Percentiles rank a stretch among this genome's conserved stretches.
Conservation (phyloP, 148 eudicot genomes). For the Fagopyrum homotropicum region DNA sequence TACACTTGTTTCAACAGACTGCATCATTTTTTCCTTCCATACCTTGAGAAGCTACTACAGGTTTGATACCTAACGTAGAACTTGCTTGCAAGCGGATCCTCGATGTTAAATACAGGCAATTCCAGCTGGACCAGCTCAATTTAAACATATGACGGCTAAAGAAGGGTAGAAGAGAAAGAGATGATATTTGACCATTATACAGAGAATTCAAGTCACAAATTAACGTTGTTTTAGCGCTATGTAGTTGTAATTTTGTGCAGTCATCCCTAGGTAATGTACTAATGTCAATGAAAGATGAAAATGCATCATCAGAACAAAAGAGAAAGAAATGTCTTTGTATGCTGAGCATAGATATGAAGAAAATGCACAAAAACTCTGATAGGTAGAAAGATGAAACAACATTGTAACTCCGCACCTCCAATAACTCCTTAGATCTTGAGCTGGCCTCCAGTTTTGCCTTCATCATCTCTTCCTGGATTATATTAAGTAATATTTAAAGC, state of each 20-base stretch:
- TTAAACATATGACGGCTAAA: not conserved
- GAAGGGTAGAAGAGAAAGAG: not conserved
- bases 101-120: not conserved
- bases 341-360: not conserved
- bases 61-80: not conserved
- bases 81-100: not conserved
- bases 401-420: constrained; percentile 41
- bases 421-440: constrained; percentile 53
- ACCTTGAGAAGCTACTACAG: not conserved
- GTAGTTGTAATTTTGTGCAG: not conserved
- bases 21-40: not conserved
- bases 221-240: not conserved
- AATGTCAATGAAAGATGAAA: not conserved
- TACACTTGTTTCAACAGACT: not conserved
- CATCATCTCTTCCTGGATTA: constrained; percentile 73
- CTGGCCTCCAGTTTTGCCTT: constrained; percentile 77
- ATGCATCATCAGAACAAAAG: not conserved
- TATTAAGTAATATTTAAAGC: not conserved
- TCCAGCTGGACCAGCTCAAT: not conserved
- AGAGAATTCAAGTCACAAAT: not conserved
- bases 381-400: not conserved
- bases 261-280: not conserved
- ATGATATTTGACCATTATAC: not conserved
- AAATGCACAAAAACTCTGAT: not conserved
- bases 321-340: not conserved